phyloP scores from a whole-genome alignment of 306 rosid genomes.

The Prosopis cineraria region DNA sequence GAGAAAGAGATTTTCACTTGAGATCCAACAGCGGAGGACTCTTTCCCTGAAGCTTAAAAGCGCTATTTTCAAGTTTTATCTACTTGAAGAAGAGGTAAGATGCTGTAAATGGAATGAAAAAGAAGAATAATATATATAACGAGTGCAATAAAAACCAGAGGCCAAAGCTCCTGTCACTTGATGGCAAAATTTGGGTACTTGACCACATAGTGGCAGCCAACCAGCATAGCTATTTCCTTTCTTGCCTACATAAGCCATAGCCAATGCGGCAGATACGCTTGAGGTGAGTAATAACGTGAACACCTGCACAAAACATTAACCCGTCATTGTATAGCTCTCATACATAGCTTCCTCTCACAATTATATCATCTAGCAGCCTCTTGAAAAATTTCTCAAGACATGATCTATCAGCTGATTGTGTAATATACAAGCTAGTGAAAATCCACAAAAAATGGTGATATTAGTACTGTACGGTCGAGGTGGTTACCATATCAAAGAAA shows the following conservation, averaged over 20 bases:
- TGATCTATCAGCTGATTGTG: neutral
- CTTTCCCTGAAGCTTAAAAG: neutral
- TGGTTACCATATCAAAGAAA: slow-evolving; percentile 64
- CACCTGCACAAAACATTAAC: slow-evolving; percentile 47
- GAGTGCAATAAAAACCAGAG: slow-evolving; percentile 50
- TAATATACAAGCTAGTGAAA: neutral
- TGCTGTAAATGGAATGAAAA: slow-evolving; percentile 54
- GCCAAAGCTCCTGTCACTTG: slow-evolving; percentile 60
- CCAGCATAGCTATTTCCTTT: slow-evolving; percentile 73
- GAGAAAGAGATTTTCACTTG: neutral
- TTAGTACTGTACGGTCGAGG: neutral
- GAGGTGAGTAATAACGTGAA: slow-evolving; percentile 58
- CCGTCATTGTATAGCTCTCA: neutral
- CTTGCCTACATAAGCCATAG: slow-evolving; percentile 73
- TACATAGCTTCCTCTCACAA: too few species aligned
- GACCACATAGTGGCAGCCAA: slow-evolving; percentile 78
- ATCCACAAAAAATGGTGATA: neutral
- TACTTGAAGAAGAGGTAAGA: slow-evolving; percentile 65
- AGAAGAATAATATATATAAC: slow-evolving; percentile 51
- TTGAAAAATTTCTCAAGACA: neutral
- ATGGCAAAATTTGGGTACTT: slow-evolving; percentile 62
- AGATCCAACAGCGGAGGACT: slow-evolving; percentile 23
- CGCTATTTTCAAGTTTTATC: slow-evolving; percentile 28
- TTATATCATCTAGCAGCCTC: too few species aligned
- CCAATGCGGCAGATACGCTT: slow-evolving; percentile 70